Conservation (phyloP, 805 yeast genomes). For the Zygoascus ofunaensis region DNA sequence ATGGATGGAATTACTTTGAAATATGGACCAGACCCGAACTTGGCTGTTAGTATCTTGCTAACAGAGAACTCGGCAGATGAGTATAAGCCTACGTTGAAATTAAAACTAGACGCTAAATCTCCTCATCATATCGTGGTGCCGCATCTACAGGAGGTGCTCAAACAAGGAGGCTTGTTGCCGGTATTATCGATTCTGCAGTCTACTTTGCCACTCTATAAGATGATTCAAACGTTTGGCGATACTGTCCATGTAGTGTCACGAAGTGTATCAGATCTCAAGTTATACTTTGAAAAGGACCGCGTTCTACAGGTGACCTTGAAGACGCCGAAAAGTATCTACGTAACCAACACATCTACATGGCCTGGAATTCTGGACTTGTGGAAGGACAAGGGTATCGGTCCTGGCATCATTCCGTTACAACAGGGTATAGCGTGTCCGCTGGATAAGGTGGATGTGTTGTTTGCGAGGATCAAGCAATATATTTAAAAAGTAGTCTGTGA, state of each 20-base stretch:
- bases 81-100: slow-evolving; percentile 3
- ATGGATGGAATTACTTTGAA: slow-evolving; percentile 23
- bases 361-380: slow-evolving; percentile 6
- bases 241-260: slow-evolving; percentile 20
- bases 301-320: slow-evolving; percentile 3
- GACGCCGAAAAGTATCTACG: slow-evolving; percentile 1
- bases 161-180: slow-evolving; percentile 20
- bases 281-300: slow-evolving; percentile 3
- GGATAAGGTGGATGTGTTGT: slow-evolving; percentile 11
- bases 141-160: slow-evolving; percentile 22
- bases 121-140: slow-evolving; percentile 24
- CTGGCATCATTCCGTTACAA: slow-evolving; percentile 17
- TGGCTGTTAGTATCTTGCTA: slow-evolving; percentile 4
- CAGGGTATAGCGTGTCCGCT: slow-evolving; percentile 19
- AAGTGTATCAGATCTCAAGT: slow-evolving; percentile 12
- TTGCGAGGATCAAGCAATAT: slow-evolving; percentile 4
- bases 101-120: slow-evolving; percentile 16
- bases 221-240: slow-evolving; percentile 12
- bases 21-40: slow-evolving; percentile 17
- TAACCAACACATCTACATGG: neutral
- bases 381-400: slow-evolving; percentile 5
- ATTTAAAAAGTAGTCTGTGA: too few relatives aligned
- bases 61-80: neutral
- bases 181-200: slow-evolving; percentile 22
- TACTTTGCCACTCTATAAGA: slow-evolving; percentile 22